These are phyloP conservation scores for Zymoseptoria pseudotritici DNA, from an alignment of 2,329 filamentous ascomycete species.

Conservation along the genomic window DNA sequence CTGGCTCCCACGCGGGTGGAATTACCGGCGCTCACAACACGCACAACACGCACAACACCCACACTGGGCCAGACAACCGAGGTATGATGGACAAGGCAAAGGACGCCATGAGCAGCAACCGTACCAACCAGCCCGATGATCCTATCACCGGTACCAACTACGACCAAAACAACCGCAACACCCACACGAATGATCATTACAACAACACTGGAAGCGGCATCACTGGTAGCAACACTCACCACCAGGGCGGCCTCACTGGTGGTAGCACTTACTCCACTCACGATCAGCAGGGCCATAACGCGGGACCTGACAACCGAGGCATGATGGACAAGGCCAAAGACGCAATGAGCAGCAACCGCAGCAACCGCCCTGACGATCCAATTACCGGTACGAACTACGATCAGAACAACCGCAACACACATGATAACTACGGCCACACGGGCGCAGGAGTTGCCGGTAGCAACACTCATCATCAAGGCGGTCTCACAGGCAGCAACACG, in stretches of 20 bases:
- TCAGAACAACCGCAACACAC: slow-evolving; percentile 5
- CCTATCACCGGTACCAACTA: slow-evolving; percentile 1
- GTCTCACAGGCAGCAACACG: slow-evolving; percentile 2
- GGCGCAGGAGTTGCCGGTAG: neutral
- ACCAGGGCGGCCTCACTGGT: neutral
- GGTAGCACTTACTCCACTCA: neutral
- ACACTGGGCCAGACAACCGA: slow-evolving; percentile 5
- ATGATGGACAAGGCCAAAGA: slow-evolving; percentile 1
- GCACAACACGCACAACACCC: slow-evolving; percentile 4
- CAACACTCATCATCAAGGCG: slow-evolving; percentile 2
- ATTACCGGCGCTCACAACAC: slow-evolving; percentile 2
- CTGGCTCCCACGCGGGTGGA: slow-evolving; percentile 2
- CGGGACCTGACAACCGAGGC: slow-evolving; percentile 7
- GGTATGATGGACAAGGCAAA: neutral
- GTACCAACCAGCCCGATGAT: slow-evolving; percentile 3
- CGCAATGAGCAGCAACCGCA: neutral
- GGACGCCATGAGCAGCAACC: slow-evolving; percentile 5
- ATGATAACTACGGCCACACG: slow-evolving; percentile 1
- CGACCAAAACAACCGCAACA: slow-evolving; percentile 2
- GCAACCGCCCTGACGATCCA: slow-evolving; percentile 1
- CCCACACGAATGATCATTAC: neutral
- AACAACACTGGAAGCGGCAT: neutral
- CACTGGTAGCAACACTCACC: neutral
- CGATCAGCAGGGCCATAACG: neutral
- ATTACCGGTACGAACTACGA: neutral